phyloP scores from a whole-genome alignment of 768 basidiomycete species.

The Austroboletus eburneus region DNA sequence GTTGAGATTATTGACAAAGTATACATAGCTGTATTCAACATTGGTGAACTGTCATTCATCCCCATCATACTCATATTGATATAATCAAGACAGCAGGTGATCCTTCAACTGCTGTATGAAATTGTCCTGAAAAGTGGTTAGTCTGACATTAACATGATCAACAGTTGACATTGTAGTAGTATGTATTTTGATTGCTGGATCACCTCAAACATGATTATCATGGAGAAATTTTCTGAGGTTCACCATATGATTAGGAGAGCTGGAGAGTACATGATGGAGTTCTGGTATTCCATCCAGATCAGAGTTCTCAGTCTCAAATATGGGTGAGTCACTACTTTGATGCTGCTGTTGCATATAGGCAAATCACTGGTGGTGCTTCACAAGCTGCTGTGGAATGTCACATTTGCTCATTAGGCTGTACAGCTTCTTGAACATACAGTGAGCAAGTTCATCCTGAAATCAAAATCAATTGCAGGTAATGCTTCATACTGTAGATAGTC shows the following conservation, averaged over 20 bases:
- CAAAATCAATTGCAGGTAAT: neutral
- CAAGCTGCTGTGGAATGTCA: neutral
- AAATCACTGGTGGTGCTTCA: too few relatives aligned
- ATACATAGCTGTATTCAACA: neutral
- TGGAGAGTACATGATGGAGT: too few relatives aligned
- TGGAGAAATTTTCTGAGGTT: too few relatives aligned
- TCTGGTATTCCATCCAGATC: too few relatives aligned
- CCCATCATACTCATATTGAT: neutral
- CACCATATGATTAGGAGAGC: too few relatives aligned
- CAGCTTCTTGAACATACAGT: neutral
- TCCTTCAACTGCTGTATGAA: slow-evolving; percentile 18
- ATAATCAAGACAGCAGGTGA: slow-evolving; percentile 16
- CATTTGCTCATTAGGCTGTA: neutral
- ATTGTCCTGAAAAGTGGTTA: slow-evolving; percentile 8
- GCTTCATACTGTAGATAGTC: neutral
- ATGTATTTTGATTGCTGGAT: neutral
- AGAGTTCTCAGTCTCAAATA: too few relatives aligned
- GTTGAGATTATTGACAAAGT: neutral
- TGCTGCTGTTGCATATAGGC: too few relatives aligned
- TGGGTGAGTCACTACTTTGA: too few relatives aligned
- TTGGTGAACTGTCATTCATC: neutral
- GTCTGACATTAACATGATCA: neutral
- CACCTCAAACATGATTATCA: too few relatives aligned
- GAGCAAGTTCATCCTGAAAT: neutral
- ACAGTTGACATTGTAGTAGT: too few relatives aligned